Conservation (phyloP, 2,329 filamentous ascomycete species). For the Xylaria sp. region DNA sequence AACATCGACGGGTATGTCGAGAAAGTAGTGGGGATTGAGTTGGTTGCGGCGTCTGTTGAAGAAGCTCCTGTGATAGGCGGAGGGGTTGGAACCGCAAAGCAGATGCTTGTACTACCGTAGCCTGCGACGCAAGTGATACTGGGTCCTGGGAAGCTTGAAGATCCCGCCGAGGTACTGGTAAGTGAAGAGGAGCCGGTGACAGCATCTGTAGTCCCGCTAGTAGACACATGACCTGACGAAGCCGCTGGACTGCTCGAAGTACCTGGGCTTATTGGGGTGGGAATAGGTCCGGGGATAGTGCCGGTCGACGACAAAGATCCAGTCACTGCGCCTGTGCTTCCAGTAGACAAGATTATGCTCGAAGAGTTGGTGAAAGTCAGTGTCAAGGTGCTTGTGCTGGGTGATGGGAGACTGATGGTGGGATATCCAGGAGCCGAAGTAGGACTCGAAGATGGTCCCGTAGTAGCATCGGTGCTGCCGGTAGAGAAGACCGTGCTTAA, state of each 20-base stretch:
- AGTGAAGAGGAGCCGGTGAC: slow-evolving; percentile 29
- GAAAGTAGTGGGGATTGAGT: slow-evolving; percentile 29
- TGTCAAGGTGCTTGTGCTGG: slow-evolving; percentile 32
- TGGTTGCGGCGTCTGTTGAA: slow-evolving; percentile 27
- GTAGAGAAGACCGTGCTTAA: slow-evolving; percentile 28
- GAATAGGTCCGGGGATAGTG: slow-evolving; percentile 16
- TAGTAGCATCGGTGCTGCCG: slow-evolving; percentile 34
- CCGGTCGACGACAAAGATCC: slow-evolving; percentile 28
- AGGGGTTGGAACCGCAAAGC: slow-evolving; percentile 19
- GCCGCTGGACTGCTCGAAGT: slow-evolving; percentile 32
- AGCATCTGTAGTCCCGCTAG: slow-evolving; percentile 26
- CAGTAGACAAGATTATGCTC: slow-evolving; percentile 30
- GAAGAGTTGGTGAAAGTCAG: slow-evolving; percentile 11
- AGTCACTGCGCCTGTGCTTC: slow-evolving; percentile 33
- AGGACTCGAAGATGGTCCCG: slow-evolving; percentile 18
- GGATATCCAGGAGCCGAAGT: slow-evolving; percentile 21
- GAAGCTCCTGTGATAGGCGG: slow-evolving; percentile 23
- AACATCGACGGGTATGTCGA: slow-evolving; percentile 25
- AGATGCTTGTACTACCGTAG: slow-evolving; percentile 31
- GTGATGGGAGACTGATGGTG: slow-evolving; percentile 17
- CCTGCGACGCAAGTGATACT: slow-evolving; percentile 33
- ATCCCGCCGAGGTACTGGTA: slow-evolving; percentile 7
- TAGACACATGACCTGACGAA: slow-evolving; percentile 8
- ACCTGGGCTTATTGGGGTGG: slow-evolving; percentile 18
- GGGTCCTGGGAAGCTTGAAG: slow-evolving; percentile 10